These are phyloP conservation scores for Ceratocystis albifundus DNA, from an alignment of 2,329 filamentous ascomycete species.

Conservation along the genomic window DNA sequence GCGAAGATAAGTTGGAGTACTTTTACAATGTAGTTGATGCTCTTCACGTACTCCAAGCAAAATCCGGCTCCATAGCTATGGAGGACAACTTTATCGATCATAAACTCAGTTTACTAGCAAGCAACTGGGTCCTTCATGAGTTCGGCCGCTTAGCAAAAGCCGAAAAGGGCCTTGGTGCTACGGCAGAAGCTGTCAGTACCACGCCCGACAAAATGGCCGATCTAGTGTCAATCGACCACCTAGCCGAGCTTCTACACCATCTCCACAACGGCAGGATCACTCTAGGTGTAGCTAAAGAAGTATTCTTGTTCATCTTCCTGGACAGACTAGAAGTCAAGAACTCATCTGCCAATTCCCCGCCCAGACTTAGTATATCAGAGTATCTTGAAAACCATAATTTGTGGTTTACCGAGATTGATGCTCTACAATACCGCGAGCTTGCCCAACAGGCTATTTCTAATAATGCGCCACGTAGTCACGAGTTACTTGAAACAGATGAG, in stretches of 20 bases:
- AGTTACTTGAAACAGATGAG: constrained; percentile 37
- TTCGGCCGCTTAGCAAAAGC: constrained; percentile 53
- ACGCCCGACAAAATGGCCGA: constrained; percentile 36
- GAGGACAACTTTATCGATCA: constrained; percentile 27
- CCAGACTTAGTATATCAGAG: constrained; percentile 40
- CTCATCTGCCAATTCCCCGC: constrained; percentile 35
- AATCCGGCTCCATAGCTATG: constrained; percentile 25
- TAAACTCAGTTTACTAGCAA: constrained; percentile 38
- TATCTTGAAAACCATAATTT: constrained; percentile 39
- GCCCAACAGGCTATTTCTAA: constrained; percentile 36
- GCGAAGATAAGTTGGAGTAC: constrained; percentile 69
- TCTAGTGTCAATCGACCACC: constrained; percentile 36
- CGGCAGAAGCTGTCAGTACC: not conserved
- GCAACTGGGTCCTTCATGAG: constrained; percentile 64
- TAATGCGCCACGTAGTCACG: constrained; percentile 34
- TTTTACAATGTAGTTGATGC: constrained; percentile 55
- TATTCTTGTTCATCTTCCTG: constrained; percentile 28
- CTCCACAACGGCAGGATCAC: constrained; percentile 42
- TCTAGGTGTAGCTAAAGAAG: constrained; percentile 46
- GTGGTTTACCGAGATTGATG: constrained; percentile 44
- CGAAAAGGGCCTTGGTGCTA: constrained; percentile 31
- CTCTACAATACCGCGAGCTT: constrained; percentile 39
- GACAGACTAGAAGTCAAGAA: constrained; percentile 7
- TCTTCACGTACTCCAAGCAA: constrained; percentile 30
- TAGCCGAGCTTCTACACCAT: constrained; percentile 42